Percentiles rank a stretch among this genome's conserved stretches.
Evolutionary conservation across 129 eudicot species (phyloP).

Genomic region (Centella asiatica): DNA sequence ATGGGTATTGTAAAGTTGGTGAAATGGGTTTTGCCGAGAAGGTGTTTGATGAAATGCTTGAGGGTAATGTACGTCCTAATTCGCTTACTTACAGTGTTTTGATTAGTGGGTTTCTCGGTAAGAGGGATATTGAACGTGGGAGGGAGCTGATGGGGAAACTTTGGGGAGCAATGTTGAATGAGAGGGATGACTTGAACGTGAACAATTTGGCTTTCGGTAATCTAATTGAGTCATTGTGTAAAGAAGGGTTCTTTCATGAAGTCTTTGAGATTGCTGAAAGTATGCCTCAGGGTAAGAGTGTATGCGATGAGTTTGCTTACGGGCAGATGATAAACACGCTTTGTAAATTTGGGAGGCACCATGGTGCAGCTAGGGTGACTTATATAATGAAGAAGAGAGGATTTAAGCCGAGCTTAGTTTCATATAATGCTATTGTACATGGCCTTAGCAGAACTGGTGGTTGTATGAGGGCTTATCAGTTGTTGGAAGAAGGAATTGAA

Average conservation of each 20-base stretch:
- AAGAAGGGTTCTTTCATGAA: constrained; percentile 44
- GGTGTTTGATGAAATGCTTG: constrained; percentile 77
- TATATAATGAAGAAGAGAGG: constrained; percentile 77
- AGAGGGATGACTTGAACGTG: constrained; percentile 28
- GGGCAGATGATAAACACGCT: constrained; percentile 76
- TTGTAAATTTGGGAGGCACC: constrained; percentile 55
- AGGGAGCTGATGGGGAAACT: constrained; percentile 35
- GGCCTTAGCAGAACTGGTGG: constrained; percentile 63
- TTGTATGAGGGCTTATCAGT: constrained; percentile 75
- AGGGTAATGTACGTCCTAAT: constrained; percentile 44
- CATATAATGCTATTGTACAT: constrained; percentile 67
- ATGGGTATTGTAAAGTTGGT: constrained; percentile 58
- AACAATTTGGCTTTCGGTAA: constrained; percentile 77
- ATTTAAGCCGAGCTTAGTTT: constrained; percentile 43
- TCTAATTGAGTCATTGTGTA: constrained; percentile 49
- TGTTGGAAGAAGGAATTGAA: constrained; percentile 61
- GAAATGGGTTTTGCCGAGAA: constrained; percentile 40
- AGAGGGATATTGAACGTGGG: constrained; percentile 28
- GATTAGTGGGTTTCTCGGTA: constrained; percentile 43
- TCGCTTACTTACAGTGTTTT: constrained; percentile 56
- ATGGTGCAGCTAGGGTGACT: constrained; percentile 81
- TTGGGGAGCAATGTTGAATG: constrained; percentile 46
- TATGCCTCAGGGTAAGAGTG: constrained; percentile 57
- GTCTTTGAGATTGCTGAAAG: constrained; percentile 62
- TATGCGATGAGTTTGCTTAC: constrained; percentile 56